Percentiles rank a stretch among this genome's conserved stretches.
Conservation (phyloP, 495 filamentous ascomycete genomes). For the Platismatia glauca region DNA sequence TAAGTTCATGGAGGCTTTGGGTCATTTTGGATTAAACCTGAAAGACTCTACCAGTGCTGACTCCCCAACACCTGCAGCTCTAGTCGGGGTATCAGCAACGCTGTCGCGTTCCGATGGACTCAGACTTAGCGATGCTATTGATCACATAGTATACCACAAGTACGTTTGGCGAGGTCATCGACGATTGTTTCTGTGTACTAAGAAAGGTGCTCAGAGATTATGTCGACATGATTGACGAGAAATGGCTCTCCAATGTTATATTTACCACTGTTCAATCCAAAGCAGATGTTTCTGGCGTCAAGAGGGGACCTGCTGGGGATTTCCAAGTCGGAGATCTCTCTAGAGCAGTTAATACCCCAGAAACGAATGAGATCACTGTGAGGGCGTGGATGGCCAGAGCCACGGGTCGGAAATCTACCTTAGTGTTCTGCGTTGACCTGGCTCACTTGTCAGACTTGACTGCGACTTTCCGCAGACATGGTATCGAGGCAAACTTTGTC, state of each 20-base stretch:
- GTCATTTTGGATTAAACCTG: slow-evolving; percentile 60
- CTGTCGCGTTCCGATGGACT: slow-evolving; percentile 84
- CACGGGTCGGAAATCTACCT: slow-evolving; percentile 62
- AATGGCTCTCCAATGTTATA: slow-evolving; percentile 71
- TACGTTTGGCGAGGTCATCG: neutral
- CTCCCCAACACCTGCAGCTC: slow-evolving; percentile 44
- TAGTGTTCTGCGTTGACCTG: slow-evolving; percentile 89
- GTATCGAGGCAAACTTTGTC: slow-evolving; percentile 75
- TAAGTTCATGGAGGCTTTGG: slow-evolving; percentile 61
- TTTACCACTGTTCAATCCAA: slow-evolving; percentile 88
- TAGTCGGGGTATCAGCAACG: slow-evolving; percentile 91
- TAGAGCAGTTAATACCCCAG: slow-evolving; percentile 65
- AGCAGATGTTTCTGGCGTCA: slow-evolving; percentile 64
- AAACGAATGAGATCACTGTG: slow-evolving; percentile 72
- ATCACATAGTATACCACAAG: slow-evolving; percentile 95
- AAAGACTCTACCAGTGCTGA: slow-evolving; percentile 27
- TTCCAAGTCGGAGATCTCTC: slow-evolving; percentile 69
- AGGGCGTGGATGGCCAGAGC: slow-evolving; percentile 77
- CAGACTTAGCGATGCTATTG: slow-evolving; percentile 77
- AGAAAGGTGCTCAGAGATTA: slow-evolving; percentile 47
- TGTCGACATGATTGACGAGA: slow-evolving; percentile 89
- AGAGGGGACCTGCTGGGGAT: slow-evolving; percentile 59
- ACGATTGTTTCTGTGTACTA: slow-evolving; percentile 12
- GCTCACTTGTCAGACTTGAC: slow-evolving; percentile 68
- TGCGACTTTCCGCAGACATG: slow-evolving; percentile 60